Conservation (phyloP, 2,329 filamentous ascomycete species). For the Epichloe sibirici region DNA sequence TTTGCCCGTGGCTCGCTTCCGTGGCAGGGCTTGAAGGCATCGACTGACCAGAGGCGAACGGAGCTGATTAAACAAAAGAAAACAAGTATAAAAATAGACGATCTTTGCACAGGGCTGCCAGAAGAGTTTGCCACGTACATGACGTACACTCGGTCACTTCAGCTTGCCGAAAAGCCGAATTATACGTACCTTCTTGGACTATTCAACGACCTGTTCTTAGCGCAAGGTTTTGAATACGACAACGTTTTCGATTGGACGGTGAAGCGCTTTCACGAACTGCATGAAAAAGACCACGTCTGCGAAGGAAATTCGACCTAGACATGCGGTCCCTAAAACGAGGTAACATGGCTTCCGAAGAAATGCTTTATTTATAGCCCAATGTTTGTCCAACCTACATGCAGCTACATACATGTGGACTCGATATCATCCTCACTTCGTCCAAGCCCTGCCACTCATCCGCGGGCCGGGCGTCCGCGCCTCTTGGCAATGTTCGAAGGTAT, state of each 20-base stretch:
- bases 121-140: slow-evolving; percentile 66
- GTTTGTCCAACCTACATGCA: too few relatives aligned
- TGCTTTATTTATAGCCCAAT: too few relatives aligned
- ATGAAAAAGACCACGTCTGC: too few relatives aligned
- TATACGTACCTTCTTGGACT: slow-evolving; percentile 67
- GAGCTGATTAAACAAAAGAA: slow-evolving; percentile 12
- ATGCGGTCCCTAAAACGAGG: too few relatives aligned
- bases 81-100: slow-evolving; percentile 49
- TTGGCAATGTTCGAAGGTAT: too few relatives aligned
- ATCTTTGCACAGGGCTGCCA: slow-evolving; percentile 62
- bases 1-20: not conserved
- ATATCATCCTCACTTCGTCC: too few relatives aligned
- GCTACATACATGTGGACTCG: too few relatives aligned
- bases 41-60: slow-evolving; percentile 51
- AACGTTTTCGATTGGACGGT: slow-evolving; percentile 67
- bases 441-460: too few relatives aligned
- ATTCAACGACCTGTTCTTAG: slow-evolving; percentile 60
- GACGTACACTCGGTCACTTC: slow-evolving; percentile 61
- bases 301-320: too few relatives aligned
- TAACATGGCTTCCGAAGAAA: too few relatives aligned
- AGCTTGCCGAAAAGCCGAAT: slow-evolving; percentile 64
- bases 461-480: too few relatives aligned
- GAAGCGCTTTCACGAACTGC: slow-evolving; percentile 10
- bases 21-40: not conserved
- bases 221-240: slow-evolving; percentile 64